phyloP scores from a whole-genome alignment of 768 basidiomycete genomes.

The Trametes cubensis region DNA sequence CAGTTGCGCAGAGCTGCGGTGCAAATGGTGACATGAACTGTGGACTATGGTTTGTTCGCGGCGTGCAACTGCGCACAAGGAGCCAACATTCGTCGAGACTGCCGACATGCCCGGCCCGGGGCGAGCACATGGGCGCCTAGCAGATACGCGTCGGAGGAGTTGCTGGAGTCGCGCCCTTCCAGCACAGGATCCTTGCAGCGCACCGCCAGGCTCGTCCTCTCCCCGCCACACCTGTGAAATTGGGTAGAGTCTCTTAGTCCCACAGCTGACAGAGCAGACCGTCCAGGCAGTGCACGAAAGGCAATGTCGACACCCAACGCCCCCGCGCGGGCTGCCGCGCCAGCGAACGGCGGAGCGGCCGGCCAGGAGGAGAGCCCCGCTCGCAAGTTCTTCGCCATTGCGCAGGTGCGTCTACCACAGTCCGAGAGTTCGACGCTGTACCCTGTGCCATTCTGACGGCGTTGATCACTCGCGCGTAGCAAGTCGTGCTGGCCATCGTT shows the following conservation, averaged over 20 bases:
- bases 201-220: background rate
- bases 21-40: too few species aligned
- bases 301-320: conserved; percentile 29
- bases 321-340: conserved; percentile 25
- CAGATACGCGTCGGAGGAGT: background rate
- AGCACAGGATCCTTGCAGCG: background rate
- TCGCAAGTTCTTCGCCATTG: conserved; percentile 41
- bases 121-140: background rate
- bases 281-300: conserved; percentile 11
- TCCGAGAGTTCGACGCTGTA: background rate
- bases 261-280: background rate
- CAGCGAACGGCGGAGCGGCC: conserved; percentile 26
- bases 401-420: conserved; percentile 41
- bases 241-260: background rate
- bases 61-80: too few species aligned
- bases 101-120: conserved; percentile 17
- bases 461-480: conserved; percentile 42
- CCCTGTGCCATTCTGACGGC: background rate
- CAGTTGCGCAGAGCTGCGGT: too few species aligned
- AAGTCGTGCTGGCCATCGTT: conserved; percentile 69
- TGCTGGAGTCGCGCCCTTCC: conserved; percentile 1
- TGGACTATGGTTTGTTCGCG: too few species aligned
- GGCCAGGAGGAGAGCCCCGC: conserved; percentile 40
- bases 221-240: background rate
- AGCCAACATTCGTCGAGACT: too few species aligned